Percentiles rank a stretch among this genome's conserved stretches.
Evolutionary conservation across 371 early-diverging fungal species (phyloP).

Genomic region (Sporodiniella umbellata): DNA sequence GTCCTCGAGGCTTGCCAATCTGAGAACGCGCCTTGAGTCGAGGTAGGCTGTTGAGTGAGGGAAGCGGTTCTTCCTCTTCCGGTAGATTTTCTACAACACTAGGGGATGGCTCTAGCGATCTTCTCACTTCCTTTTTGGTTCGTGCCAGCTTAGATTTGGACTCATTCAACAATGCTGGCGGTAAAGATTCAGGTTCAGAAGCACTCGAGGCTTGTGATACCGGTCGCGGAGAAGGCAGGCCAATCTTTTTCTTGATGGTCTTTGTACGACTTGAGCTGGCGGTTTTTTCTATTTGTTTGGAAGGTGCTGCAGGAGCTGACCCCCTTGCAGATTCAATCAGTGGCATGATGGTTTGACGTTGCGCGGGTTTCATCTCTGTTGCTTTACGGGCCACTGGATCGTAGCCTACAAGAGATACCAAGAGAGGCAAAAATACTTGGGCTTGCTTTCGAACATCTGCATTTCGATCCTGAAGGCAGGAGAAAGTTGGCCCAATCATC

Average conservation of each 20-base stretch:
- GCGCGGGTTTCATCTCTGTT: slow-evolving; percentile 65
- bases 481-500: slow-evolving; percentile 67
- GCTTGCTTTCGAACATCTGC: slow-evolving; percentile 88
- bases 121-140: slow-evolving; percentile 72
- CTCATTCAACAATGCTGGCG: slow-evolving; percentile 67
- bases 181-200: slow-evolving; percentile 11
- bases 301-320: slow-evolving; percentile 18
- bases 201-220: slow-evolving; percentile 18
- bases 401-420: slow-evolving; percentile 62
- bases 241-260: slow-evolving; percentile 15
- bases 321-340: slow-evolving; percentile 66
- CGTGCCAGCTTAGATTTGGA: slow-evolving; percentile 65
- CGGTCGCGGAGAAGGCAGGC: slow-evolving; percentile 16
- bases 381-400: slow-evolving; percentile 58
- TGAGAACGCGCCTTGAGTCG: slow-evolving; percentile 26
- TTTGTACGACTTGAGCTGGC: slow-evolving; percentile 18
- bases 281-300: slow-evolving; percentile 8
- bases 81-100: slow-evolving; percentile 34
- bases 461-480: slow-evolving; percentile 85
- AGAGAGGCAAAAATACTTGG: slow-evolving; percentile 58
- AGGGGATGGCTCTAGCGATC: slow-evolving; percentile 75
- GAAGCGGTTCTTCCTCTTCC: slow-evolving; percentile 38
- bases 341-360: slow-evolving; percentile 65
- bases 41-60: slow-evolving; percentile 29
- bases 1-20: slow-evolving; percentile 29